Conservation (phyloP, 768 basidiomycete species). For the Lentinula boryana region DNA sequence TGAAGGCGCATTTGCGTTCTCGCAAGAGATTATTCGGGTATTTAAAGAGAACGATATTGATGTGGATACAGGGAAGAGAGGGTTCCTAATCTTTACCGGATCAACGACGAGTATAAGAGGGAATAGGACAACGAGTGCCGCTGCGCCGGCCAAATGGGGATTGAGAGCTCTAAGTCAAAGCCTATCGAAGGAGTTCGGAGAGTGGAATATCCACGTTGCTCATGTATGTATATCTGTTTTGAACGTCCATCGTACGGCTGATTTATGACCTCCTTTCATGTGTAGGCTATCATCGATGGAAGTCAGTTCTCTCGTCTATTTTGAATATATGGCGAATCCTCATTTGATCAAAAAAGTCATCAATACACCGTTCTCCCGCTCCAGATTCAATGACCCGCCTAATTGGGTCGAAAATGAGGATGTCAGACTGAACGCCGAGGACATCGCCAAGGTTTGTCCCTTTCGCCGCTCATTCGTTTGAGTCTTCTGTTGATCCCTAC, state of each 20-base stretch:
- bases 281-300: slow-evolving; percentile 66
- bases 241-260: background rate
- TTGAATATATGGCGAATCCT: background rate
- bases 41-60: slow-evolving; percentile 48
- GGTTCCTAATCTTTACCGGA: slow-evolving; percentile 66
- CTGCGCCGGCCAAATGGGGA: slow-evolving; percentile 62
- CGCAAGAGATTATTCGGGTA: slow-evolving; percentile 50
- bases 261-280: background rate
- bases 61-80: slow-evolving; percentile 37
- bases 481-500: background rate
- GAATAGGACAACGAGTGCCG: slow-evolving; percentile 52
- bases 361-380: background rate
- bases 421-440: slow-evolving; percentile 40
- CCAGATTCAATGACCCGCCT: background rate
- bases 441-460: slow-evolving; percentile 57
- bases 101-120: slow-evolving; percentile 65
- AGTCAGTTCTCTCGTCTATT: slow-evolving; percentile 19
- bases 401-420: background rate
- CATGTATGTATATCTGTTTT: slow-evolving; percentile 41
- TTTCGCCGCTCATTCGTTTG: background rate
- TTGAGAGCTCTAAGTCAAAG: slow-evolving; percentile 63
- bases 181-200: slow-evolving; percentile 68
- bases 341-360: background rate
- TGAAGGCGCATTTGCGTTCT: slow-evolving; percentile 56
- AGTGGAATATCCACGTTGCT: slow-evolving; percentile 64